Evolutionary conservation across 371 early-diverging fungal species (phyloP).

Genomic region (Apophysomyces trapeziformis): DNA sequence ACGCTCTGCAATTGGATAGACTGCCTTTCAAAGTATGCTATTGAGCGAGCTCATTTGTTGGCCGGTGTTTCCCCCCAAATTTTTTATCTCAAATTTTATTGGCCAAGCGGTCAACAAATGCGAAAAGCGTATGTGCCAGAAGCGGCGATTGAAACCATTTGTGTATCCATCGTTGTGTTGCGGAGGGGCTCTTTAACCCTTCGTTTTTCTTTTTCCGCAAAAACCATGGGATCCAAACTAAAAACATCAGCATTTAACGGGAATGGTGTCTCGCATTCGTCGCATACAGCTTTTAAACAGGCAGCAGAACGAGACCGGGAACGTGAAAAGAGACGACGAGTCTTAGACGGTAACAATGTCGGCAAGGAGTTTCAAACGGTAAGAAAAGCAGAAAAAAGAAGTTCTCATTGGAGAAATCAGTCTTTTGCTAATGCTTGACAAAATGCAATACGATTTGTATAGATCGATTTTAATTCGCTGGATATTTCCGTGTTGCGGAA

Average conservation of each 20-base stretch:
- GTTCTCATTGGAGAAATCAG: too few species aligned
- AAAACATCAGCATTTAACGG: conserved; percentile 35
- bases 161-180: too few species aligned
- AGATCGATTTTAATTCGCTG: conserved; percentile 55
- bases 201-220: conserved; percentile 12
- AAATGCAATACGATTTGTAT: neutral
- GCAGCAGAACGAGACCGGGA: conserved; percentile 40
- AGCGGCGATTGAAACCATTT: too few species aligned
- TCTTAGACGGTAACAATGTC: conserved; percentile 38
- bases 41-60: too few species aligned
- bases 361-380: conserved; percentile 58
- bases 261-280: conserved; percentile 16
- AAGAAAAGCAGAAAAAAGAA: neutral
- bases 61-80: too few species aligned
- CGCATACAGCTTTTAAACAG: conserved; percentile 21
- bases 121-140: too few species aligned
- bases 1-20: too few species aligned
- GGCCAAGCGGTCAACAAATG: too few species aligned
- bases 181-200: neutral
- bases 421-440: neutral
- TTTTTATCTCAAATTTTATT: too few species aligned
- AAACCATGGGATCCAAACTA: conserved; percentile 37
- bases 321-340: conserved; percentile 47
- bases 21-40: too few species aligned
- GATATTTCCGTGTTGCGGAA: conserved; percentile 45